A percentile compares a stretch with the other conserved stretches of the same genome.
Evolutionary conservation across 2,329 filamentous ascomycete genomes (phyloP).

Genomic region (Phyllosticta citribraziliensis): DNA sequence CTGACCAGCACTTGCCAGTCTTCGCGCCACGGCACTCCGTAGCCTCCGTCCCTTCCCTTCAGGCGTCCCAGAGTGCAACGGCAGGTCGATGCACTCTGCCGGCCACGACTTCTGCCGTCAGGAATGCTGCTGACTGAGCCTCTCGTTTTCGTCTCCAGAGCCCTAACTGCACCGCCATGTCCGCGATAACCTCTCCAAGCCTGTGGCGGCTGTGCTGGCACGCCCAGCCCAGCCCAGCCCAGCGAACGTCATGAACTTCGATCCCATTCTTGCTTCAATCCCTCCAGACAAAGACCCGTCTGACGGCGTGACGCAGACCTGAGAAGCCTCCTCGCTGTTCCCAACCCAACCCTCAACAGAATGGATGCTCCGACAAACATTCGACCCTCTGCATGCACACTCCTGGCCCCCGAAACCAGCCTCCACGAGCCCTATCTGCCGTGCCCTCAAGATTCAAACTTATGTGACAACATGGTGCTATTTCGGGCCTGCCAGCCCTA

Average conservation of each 20-base stretch:
- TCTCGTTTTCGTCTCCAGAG: neutral
- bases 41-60: neutral
- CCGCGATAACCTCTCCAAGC: neutral
- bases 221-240: too few species aligned
- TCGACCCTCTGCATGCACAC: neutral
- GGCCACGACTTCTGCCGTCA: neutral
- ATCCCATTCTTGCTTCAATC: neutral
- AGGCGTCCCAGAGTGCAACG: neutral
- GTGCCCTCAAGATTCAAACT: neutral
- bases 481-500: neutral
- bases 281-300: neutral
- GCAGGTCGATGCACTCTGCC: neutral
- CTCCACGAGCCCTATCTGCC: neutral
- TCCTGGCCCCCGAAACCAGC: neutral
- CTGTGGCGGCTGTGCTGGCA: neutral
- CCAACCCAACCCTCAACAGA: neutral
- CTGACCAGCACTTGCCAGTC: neutral
- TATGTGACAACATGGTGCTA: neutral
- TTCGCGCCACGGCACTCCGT: neutral
- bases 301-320: neutral
- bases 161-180: neutral
- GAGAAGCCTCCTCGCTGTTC: neutral
- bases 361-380: neutral
- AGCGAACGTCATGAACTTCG: neutral
- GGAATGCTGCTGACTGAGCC: neutral